Conservation (phyloP, 371 early-diverging fungal species). For the Rhizopus sp. region DNA sequence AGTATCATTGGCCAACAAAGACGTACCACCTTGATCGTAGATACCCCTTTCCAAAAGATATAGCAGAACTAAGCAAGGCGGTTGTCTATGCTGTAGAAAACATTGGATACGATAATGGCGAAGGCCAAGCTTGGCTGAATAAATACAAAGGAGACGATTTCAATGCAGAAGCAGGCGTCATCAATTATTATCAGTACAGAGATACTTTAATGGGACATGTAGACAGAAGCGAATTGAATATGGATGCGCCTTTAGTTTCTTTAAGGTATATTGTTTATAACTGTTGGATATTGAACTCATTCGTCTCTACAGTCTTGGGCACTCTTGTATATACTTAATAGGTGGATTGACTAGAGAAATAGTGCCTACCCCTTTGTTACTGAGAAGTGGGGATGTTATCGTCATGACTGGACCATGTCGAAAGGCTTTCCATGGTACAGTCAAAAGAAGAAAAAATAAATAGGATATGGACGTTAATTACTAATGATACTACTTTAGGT, state of each 20-base stretch:
- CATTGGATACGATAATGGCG: conserved; percentile 28
- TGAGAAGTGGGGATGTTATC: conserved; percentile 83
- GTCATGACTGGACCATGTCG: conserved; percentile 81
- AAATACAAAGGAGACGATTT: conserved; percentile 56
- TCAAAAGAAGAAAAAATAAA: neutral
- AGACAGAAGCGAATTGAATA: conserved; percentile 89
- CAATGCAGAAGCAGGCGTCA: conserved; percentile 88
- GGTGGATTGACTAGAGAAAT: conserved; percentile 74
- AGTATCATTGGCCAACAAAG: conserved; percentile 92
- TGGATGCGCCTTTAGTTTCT: conserved; percentile 74
- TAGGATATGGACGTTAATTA: neutral
- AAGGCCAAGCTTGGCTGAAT: conserved; percentile 21
- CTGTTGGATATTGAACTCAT: neutral
- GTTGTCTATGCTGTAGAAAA: conserved; percentile 60
- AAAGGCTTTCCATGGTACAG: conserved; percentile 72
- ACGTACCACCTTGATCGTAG: conserved; percentile 65
- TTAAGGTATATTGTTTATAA: conserved; percentile 53
- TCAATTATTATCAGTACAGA: conserved; percentile 89
- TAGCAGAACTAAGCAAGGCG: conserved; percentile 57
- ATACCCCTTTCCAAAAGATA: conserved; percentile 57
- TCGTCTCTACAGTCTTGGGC: conserved; percentile 61
- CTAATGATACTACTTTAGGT: conserved; percentile 7
- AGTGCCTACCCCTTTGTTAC: conserved; percentile 63
- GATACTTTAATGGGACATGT: conserved; percentile 94
- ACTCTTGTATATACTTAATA: conserved; percentile 77